phyloP scores from a whole-genome alignment of 1,139 yeast species.

The Lodderomyces oxycetoniae region DNA sequence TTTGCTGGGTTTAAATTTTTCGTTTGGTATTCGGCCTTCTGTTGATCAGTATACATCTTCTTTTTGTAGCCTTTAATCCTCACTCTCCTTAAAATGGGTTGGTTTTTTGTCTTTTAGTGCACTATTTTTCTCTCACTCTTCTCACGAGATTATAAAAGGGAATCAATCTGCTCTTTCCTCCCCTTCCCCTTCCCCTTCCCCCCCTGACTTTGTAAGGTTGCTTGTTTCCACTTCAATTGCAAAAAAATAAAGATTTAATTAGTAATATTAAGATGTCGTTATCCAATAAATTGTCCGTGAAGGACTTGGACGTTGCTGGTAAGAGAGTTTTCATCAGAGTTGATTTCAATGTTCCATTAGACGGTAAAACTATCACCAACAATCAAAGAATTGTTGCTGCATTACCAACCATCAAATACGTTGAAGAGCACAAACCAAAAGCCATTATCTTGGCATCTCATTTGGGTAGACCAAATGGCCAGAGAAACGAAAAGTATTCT shows the following conservation, averaged over 20 bases:
- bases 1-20: no score
- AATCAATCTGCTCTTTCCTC: no score
- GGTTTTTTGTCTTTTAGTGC: no score
- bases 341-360: constrained; percentile 96
- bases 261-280: constrained; percentile 59
- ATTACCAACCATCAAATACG: constrained; percentile 92
- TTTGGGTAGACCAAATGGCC: constrained; percentile 97
- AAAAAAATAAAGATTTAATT: constrained; percentile 1
- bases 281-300: constrained; percentile 84
- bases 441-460: constrained; percentile 89
- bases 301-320: constrained; percentile 77
- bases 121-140: no score
- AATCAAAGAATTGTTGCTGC: constrained; percentile 99
- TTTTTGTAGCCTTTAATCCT: no score
- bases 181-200: constrained; percentile 3
- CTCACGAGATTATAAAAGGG: no score
- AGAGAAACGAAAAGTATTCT: constrained; percentile 74
- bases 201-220: constrained; percentile 4
- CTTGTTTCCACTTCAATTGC: constrained; percentile 9
- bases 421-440: constrained; percentile 83
- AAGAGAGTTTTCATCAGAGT: constrained; percentile 96
- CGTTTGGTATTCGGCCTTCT: no score
- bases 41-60: no score
- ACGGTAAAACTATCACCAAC: constrained; percentile 93
- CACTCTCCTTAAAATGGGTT: no score